Evolutionary conservation across 805 yeast genomes (phyloP), one percentile per base, ranked within the genome.

Genomic region (Kuraishia cidri): DNA sequence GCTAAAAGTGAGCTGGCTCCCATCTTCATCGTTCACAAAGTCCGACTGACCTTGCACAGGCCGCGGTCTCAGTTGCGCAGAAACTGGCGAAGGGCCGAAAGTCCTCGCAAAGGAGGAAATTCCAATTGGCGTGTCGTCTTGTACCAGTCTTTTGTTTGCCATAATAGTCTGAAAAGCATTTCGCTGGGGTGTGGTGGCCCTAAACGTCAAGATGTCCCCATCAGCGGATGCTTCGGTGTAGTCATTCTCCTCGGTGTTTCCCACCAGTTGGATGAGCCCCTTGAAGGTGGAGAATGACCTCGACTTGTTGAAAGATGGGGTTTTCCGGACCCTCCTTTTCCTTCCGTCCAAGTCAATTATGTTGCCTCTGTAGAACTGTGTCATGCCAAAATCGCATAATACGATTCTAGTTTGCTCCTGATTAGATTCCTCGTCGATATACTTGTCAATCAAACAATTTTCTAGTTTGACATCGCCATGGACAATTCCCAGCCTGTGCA

Each of bases 371-470:
- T 41, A 43, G 38, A 43, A 49, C 33, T 46, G 41, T 3, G 75
- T 59, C 94, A 88, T 84, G 4, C 97, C 97, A 59, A 88, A 88
- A 56, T 88, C 97, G 57, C 96, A 84, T 5, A 88, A 50, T 17
- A 79, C 49, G 40, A 84, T 62, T 34, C 51, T 45, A 9, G 41
- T 28, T n/a, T 44, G 28, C 37, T 58, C 42, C 20, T 44, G 38
- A 14, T 41, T 38, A 10, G n/a, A 14, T 10, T 4, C 49, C 7
- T 12, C 50, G 5, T 41, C 40, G 30, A 44, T 42, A 18, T 41
- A 29, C 14, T 62, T 58, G 39, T 77, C 77, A 18, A 84, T 52
- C 28, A 85, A 58, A 39, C 90, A 82, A 47, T 85, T 85, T 45
- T 85, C 95, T 28, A 85, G 62, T 55, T 85, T 85, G 30, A 85